Evolutionary conservation across 2,329 filamentous ascomycete species (phyloP).

Genomic region (Beauveria medogensis): DNA sequence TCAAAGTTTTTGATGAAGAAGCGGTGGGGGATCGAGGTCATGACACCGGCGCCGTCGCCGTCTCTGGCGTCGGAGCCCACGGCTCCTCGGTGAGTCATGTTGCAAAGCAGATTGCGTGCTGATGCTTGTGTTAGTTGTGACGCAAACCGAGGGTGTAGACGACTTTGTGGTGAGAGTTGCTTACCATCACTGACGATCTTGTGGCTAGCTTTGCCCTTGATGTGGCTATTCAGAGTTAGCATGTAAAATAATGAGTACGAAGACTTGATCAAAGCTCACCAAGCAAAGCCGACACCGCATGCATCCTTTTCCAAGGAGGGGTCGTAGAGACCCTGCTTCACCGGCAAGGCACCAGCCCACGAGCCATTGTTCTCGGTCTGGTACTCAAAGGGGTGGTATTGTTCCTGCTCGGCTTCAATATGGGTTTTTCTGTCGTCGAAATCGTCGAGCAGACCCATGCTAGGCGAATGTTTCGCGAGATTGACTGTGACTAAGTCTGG

Average conservation of each 20-base stretch:
- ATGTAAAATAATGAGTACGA: not conserved
- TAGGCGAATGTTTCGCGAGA: conserved; percentile 44
- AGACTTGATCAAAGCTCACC: conserved; percentile 47
- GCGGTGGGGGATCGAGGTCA: conserved; percentile 97
- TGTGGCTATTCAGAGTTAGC: conserved; percentile 54
- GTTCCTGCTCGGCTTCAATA: conserved; percentile 50
- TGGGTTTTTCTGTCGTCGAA: conserved; percentile 62
- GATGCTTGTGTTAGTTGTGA: conserved; percentile 1
- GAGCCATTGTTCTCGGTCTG: conserved; percentile 76
- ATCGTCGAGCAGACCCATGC: conserved; percentile 58
- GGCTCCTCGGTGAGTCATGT: conserved; percentile 99
- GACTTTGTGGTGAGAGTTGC: conserved; percentile 21
- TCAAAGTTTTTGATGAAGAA: conserved; percentile 99
- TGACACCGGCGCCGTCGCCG: conserved; percentile 96
- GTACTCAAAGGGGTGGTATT: conserved; percentile 72
- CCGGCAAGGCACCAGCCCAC: conserved; percentile 89
- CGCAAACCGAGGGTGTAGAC: not conserved
- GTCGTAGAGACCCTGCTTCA: conserved; percentile 98
- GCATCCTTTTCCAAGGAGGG: conserved; percentile 96
- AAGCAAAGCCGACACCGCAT: conserved; percentile 97
- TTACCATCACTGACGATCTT: conserved; percentile 98
- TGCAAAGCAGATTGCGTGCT: conserved; percentile 93
- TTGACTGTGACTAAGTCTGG: not conserved
- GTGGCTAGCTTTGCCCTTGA: conserved; percentile 94
- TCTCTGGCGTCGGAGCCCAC: conserved; percentile 97